Evolutionary conservation across 108 stramenopile species (phyloP), one percentile per base, ranked within the genome.

Genomic region (Nannochloropsis oceanica): DNA sequence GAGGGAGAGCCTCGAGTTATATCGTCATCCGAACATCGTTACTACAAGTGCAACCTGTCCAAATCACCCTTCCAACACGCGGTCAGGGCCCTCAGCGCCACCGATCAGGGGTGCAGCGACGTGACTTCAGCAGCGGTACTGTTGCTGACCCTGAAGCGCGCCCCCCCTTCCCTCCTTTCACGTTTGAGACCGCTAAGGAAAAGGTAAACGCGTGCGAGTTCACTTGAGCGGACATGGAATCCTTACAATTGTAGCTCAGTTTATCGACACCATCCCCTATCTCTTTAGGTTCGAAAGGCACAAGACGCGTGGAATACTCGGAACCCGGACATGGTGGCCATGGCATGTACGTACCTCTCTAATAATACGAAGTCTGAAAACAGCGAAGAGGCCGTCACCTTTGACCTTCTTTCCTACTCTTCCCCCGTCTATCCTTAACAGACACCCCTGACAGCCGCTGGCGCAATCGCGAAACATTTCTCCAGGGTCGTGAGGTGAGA

Each of bases 261-360:
- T 5, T 79, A n/a, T 79, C 79, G 25, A 79, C 79, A 24, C 79
- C 25, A 25, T 79, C 25, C 25, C 25, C 25, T 25, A 7, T 82
- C 34, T 82, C 34, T 24, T 82, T 73, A 73, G 59, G 79, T 50
- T 11, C 91, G 92, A 26, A 86, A 88, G 27, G 93, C 93, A 13
- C 92, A 93, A 81, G 93, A 93, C 81, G 93, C 93, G 24, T 93
- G 93, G 93, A 93, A 93, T 81, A 89, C 80, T 27, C 79, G 89
- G 11, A 91, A 93, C 46, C 93, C 92, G 22, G 89, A 44, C 42
- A 84, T 80, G 27, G 93, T 93, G n/a, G 80, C 90, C 44, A 83
- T 43, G 20, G 89, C 89, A 20, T 89, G 25, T 81, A 26, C 26
- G 80, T 25, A 2, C 13, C 34, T 34, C 34, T 34, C 5, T 34